Base-by-base conservation (phyloP, 73 alveolate genomes). In the Paramecium caudatum region DNA sequence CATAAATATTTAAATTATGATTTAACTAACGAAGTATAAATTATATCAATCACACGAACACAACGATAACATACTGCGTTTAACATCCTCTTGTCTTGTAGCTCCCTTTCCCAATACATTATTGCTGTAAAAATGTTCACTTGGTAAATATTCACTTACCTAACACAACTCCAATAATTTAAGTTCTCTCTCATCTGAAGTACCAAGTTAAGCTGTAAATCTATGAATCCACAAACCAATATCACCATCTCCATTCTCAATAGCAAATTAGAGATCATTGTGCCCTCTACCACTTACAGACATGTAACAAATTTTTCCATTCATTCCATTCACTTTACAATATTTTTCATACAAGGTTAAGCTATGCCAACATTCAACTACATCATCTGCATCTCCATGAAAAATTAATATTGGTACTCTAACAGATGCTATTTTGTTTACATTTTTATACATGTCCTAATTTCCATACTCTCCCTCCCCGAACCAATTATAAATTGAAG, bases 341-440 rank as follows among this genome's bases (percentile, higher is more conserved):
- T 41, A 74, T 19, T 74, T 74, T 21, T 74, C 55, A 15, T 41
- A 45, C 30, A 74, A 21, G 5, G 1, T 30, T n/a, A 39, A 63
- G n/a, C 88, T 39, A 21, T 74, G 36, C 43, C 43, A 15, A 23
- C 16, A 25, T 41, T 41, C 47, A 3, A 74, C 47, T 9, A 74
- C 43, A 13, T 74, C 32, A 43, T 74, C 88, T 39, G 62, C n/a
- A 19, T 27, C 65, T 15, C 88, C 88, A 43, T 74, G 88, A 36
- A 74, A 39, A 13, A 74, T 19, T 45, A 74, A 74, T 39, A 74
- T 74, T 17, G 12, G 36, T 4, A 63, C 21, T 6, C 47, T 45
- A 41, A 74, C 68, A 37, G 17, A 19, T 43, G 36, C 3, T 1
- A 74, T 74, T 39, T 74, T 74, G 39, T 74, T 74, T n/a, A 36